phyloP scores from a whole-genome alignment of 805 yeast genomes.

The Grigorovia jiainica region DNA sequence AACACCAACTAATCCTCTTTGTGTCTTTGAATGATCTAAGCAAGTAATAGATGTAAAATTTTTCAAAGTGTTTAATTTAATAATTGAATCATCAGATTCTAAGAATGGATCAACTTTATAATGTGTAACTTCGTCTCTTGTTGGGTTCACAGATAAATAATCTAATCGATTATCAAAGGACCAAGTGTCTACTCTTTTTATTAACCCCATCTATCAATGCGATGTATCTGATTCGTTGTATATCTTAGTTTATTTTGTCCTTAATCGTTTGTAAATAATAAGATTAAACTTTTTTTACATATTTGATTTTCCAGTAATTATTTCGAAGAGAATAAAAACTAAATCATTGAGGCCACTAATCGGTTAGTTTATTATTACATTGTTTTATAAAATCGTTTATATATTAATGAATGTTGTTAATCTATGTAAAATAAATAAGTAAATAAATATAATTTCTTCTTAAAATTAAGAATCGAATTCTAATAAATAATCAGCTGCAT shows the following conservation, averaged over 20 bases:
- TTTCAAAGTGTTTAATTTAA: slow-evolving; percentile 41
- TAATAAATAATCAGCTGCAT: slow-evolving; percentile 23
- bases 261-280: too few relatives aligned
- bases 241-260: background rate
- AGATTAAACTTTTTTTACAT: too few relatives aligned
- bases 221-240: background rate
- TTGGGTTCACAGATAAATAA: slow-evolving; percentile 57
- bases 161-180: slow-evolving; percentile 24
- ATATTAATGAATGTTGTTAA: too few relatives aligned
- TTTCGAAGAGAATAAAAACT: too few relatives aligned
- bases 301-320: too few relatives aligned
- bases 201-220: slow-evolving; percentile 21
- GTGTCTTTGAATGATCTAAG: slow-evolving; percentile 46
- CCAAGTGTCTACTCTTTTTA: slow-evolving; percentile 26
- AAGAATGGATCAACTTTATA: slow-evolving; percentile 45
- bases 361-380: too few relatives aligned
- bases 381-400: too few relatives aligned
- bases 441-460: background rate
- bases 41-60: slow-evolving; percentile 67
- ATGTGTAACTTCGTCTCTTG: slow-evolving; percentile 69
- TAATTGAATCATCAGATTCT: slow-evolving; percentile 44
- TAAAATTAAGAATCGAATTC: slow-evolving; percentile 22
- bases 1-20: slow-evolving; percentile 55
- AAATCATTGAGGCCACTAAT: too few relatives aligned
- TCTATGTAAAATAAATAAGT: too few relatives aligned